Evolutionary conservation across 2,329 filamentous ascomycete species (phyloP), one percentile per base, ranked within the genome.

Genomic region (Paecilomyces fulvus): DNA sequence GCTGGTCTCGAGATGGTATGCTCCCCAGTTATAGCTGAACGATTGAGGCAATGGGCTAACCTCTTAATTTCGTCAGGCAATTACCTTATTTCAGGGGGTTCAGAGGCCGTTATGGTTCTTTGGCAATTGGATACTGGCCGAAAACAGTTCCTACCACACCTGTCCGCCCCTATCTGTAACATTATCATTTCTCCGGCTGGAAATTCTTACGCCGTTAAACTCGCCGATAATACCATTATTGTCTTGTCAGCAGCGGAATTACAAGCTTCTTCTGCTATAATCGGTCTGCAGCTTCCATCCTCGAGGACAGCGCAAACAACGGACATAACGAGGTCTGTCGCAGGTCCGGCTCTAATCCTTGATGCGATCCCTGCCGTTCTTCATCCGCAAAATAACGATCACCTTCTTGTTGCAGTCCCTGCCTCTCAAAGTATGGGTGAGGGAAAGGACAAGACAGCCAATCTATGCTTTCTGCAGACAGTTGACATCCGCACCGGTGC

Each of bases 221-320:
- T 97, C 53, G 89, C 91, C 28, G 92, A 97, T 71, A 99, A 99
- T 72, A 96, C 91, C 1, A 80, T 87, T 55, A 92, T 97, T 81
- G 80, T 96, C 6, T 73, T 99, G 14, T 96, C 92, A 1, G 96
- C 94, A 3, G 85, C 90, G 11, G 92, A 97, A 71, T 80, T 97
- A 70, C 85, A 88, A 67, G 90, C 94, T 3, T 90, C 86, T 14
- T 84, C 89, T 17, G 94, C 91, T 65, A 83, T 96, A 57, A 87
- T 89, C 20, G 91, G 92, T 1, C 83, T 97, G 48, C 92, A 96
- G 70, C 55, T 75, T 25, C 67, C 64, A 20, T 73, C 37, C 17
- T 43, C 78, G 37, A 74, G 77, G 20, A 73, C 75, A 14, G 74
- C 74, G 4, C 78, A 80, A 10, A 80, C 82, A 58, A 80, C 82